phyloP scores from a whole-genome alignment of 176 grass and related monocot species.

The Musa troglodytarum region DNA sequence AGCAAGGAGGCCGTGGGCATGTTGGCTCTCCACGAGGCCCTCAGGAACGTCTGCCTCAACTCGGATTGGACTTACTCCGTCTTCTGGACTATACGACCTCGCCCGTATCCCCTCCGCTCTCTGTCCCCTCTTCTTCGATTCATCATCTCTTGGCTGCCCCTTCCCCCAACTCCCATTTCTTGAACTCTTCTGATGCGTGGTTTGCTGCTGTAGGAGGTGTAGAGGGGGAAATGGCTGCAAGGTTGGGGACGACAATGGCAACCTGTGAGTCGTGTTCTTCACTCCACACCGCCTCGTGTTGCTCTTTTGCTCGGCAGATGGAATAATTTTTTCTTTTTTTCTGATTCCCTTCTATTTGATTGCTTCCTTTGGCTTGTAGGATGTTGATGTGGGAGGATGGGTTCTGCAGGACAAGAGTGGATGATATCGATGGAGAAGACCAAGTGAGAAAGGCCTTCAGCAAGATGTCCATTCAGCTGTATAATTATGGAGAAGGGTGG shows the following conservation, averaged over 20 bases:
- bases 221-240: slow-evolving; percentile 94
- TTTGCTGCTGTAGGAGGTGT: slow-evolving; percentile 47
- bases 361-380: slow-evolving; percentile 18
- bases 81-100: slow-evolving; percentile 99
- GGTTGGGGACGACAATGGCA: slow-evolving; percentile 98
- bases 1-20: slow-evolving; percentile 98
- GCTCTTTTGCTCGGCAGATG: background rate
- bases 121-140: background rate
- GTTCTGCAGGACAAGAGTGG: slow-evolving; percentile 65
- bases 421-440: slow-evolving; percentile 93
- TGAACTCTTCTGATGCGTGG: background rate
- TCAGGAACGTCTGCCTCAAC: slow-evolving; percentile 92
- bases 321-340: background rate
- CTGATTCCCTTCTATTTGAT: background rate
- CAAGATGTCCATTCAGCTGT: slow-evolving; percentile 99
- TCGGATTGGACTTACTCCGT: slow-evolving; percentile 99
- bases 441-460: slow-evolving; percentile 90
- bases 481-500: slow-evolving; percentile 99
- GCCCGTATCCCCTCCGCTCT: slow-evolving; percentile 40
- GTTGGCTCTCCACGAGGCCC: slow-evolving; percentile 94
- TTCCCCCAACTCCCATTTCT: background rate
- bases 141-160: background rate
- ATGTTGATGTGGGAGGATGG: slow-evolving; percentile 99
- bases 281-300: background rate
- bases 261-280: slow-evolving; percentile 46